Percentiles rank a stretch among this genome's conserved stretches.
Evolutionary conservation across 2,329 filamentous ascomycete genomes (phyloP).

Genomic region (Emmonsiellopsis sp.): DNA sequence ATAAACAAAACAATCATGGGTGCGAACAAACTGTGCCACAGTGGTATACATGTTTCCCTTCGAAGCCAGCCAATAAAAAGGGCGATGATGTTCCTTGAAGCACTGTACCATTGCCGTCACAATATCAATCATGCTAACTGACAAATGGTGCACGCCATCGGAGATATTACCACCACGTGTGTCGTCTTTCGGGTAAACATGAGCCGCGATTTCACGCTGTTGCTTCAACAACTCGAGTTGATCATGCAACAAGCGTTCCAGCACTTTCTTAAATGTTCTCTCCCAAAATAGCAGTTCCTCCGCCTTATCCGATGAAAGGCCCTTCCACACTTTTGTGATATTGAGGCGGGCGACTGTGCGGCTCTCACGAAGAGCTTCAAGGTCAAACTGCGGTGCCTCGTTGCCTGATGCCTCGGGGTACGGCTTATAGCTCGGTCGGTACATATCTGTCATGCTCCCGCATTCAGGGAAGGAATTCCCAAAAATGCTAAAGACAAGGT

Average conservation of each 20-base stretch:
- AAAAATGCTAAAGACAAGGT: slow-evolving; percentile 5
- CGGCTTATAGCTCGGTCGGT: not conserved
- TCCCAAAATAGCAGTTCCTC: slow-evolving; percentile 14
- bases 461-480: slow-evolving; percentile 4
- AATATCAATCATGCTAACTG: slow-evolving; percentile 6
- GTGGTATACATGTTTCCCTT: slow-evolving; percentile 4
- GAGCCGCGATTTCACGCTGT: not conserved
- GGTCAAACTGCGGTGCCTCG: not conserved
- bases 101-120: slow-evolving; percentile 4
- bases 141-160: slow-evolving; percentile 1
- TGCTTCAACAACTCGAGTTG: slow-evolving; percentile 7
- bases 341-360: slow-evolving; percentile 9
- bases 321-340: slow-evolving; percentile 13
- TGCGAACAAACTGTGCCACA: slow-evolving; percentile 9
- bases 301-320: slow-evolving; percentile 12
- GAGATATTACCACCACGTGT: not conserved
- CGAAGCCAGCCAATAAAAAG: slow-evolving; percentile 6
- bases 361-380: slow-evolving; percentile 14
- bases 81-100: not conserved
- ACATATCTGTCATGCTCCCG: slow-evolving; percentile 5
- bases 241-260: slow-evolving; percentile 10
- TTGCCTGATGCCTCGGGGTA: not conserved
- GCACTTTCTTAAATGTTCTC: slow-evolving; percentile 8
- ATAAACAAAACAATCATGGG: slow-evolving; percentile 11
- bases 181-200: not conserved